phyloP scores from a whole-genome alignment of 768 basidiomycete species.

The Rhodosporidiobolus odoratus region DNA sequence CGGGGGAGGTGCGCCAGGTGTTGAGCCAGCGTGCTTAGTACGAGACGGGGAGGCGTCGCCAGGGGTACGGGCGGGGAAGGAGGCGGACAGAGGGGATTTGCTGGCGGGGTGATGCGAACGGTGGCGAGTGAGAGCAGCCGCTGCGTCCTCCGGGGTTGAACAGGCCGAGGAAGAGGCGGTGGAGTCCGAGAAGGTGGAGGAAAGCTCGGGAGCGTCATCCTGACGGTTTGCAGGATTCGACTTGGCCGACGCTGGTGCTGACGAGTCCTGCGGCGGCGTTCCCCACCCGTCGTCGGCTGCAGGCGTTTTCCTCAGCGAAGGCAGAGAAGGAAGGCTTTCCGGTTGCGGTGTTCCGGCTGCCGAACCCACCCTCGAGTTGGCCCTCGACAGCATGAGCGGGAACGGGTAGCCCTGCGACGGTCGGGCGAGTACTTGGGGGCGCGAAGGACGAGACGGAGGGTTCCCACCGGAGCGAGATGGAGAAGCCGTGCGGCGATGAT shows the following conservation, averaged over 20 bases:
- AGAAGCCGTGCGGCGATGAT: conserved; percentile 4
- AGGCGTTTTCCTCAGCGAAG: not conserved
- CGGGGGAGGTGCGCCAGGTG: conserved; percentile 23
- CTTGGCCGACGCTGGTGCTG: not conserved
- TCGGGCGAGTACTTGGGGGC: conserved; percentile 9
- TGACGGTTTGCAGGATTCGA: not conserved
- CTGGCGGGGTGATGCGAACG: not conserved
- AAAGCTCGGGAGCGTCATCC: not conserved
- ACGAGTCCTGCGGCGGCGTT: not conserved
- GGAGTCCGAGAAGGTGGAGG: conserved; percentile 18
- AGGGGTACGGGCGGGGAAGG: not conserved
- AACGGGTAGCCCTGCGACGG: conserved; percentile 28
- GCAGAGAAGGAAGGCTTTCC: not conserved
- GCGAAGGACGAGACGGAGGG: not conserved
- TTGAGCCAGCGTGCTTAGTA: conserved; percentile 19
- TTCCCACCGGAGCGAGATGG: not conserved
- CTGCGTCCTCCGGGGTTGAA: conserved; percentile 3
- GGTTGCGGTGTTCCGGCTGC: not conserved
- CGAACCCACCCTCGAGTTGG: not conserved
- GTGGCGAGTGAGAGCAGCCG: not conserved
- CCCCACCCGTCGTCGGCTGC: conserved; percentile 2
- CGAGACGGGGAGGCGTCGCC: conserved; percentile 2
- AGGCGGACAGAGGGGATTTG: not conserved
- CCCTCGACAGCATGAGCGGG: conserved; percentile 14
- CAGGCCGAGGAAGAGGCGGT: not conserved